Evolutionary conservation across 2,329 filamentous ascomycete species (phyloP), one percentile per base, ranked within the genome.

Genomic region (Diaporthe caulivora): DNA sequence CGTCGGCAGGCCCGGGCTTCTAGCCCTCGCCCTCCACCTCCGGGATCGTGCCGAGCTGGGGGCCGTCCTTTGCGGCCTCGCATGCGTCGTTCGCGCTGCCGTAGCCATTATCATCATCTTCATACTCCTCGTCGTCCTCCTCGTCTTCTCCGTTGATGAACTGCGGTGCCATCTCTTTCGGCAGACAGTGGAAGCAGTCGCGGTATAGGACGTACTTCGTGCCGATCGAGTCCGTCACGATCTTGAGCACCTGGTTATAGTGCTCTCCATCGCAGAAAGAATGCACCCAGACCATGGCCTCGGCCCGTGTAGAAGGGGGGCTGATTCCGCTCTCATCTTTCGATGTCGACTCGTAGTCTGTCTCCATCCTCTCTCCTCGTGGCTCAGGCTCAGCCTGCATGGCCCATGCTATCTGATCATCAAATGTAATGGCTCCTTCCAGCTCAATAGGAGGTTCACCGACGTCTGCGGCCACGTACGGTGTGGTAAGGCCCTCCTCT

Each of bases 181-280:
- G 68, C 18, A 71, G n/a, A 24, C 55, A 60, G 44, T 71, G 68
- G 34, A 71, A 53, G 24, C 68, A 71, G 44, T 71, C 55, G 31
- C 5, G 55, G 31, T 71, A 71, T 1, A 71, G 37, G 17, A 71
- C 44, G 26, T 62, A 71, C 4, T 71, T 55, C 15, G 15, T 49
- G 26, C 44, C 68, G 6, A 11, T 4, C 10, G 31, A n/a, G 44
- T 71, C 68, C 6, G 2, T 31, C 3, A 71, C 44, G 6, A 71
- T 11, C 31, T 51, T 53, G 24, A 71, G 24, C 31, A n/a, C 60
- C 3, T n/a, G 13, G 17, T 17, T 26, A 13, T 60, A 29, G 31
- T 55, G 42, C n/a, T 53, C n/a, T 2, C 10, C 34, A 5, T 58
- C 21, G 31, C 68, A 71, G 55, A 53, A n/a, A 1, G 55, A 71